Percentiles rank a stretch among this genome's conserved stretches.
phyloP scores from a whole-genome alignment of 768 basidiomycete genomes.

The Trametes cubensis region DNA sequence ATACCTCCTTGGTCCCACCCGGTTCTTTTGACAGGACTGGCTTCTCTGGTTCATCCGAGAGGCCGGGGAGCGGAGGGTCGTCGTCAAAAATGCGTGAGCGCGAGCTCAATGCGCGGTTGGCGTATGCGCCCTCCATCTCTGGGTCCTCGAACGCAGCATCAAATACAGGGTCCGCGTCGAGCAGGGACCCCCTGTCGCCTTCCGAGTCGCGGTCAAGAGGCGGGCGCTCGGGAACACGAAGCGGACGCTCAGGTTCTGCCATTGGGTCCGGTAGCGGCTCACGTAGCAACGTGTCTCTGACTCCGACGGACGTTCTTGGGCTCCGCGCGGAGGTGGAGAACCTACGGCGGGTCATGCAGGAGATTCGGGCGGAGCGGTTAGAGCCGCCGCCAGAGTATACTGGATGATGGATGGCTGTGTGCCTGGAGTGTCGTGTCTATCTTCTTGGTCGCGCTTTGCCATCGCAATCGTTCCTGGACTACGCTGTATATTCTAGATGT shows the following conservation, averaged over 20 bases:
- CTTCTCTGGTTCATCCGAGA: too few relatives aligned
- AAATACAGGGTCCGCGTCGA: constrained; percentile 9
- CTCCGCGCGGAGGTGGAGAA: constrained; percentile 36
- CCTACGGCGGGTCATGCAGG: constrained; percentile 31
- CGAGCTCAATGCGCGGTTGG: constrained; percentile 6
- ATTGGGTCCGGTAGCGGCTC: neutral
- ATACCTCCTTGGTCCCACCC: neutral
- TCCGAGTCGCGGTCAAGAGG: neutral
- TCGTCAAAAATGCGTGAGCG: constrained; percentile 11
- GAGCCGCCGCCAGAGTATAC: constrained; percentile 33
- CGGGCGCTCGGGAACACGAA: too few relatives aligned
- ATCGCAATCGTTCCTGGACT: neutral
- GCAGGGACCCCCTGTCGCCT: constrained; percentile 13
- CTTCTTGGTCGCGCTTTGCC: neutral
- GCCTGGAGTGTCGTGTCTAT: neutral
- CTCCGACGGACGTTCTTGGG: constrained; percentile 27
- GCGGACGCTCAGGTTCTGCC: too few relatives aligned
- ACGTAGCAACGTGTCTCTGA: constrained; percentile 13
- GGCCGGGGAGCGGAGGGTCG: neutral
- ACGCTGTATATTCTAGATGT: neutral
- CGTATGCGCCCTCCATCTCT: constrained; percentile 4
- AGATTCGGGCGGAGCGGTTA: constrained; percentile 28
- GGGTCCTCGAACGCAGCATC: constrained; percentile 7
- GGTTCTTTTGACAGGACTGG: neutral
- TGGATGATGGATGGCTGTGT: neutral